A percentile compares a stretch with the other conserved stretches of the same genome.
Evolutionary conservation across 2,329 filamentous ascomycete species (phyloP).

Genomic region (Colletotrichum euphorbiae): DNA sequence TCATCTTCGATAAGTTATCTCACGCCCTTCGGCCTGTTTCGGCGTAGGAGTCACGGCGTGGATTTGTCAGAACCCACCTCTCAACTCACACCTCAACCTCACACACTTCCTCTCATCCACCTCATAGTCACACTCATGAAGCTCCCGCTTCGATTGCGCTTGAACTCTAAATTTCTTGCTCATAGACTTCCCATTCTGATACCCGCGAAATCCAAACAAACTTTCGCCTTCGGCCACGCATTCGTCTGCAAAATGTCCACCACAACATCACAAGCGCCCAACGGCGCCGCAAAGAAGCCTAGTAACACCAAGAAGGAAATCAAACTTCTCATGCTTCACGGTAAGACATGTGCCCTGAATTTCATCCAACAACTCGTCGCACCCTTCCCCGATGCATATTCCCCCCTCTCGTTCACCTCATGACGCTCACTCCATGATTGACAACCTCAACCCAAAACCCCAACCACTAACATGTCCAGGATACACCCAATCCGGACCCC

Average conservation of each 20-base stretch:
- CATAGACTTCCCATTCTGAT: neutral
- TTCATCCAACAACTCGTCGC: neutral
- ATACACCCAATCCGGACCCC: conserved; percentile 88
- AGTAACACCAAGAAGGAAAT: conserved; percentile 60
- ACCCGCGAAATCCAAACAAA: neutral
- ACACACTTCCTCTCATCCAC: neutral
- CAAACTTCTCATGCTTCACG: conserved; percentile 84
- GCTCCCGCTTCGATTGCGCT: neutral
- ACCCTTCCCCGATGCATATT: neutral
- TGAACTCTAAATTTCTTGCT: neutral
- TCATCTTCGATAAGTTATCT: neutral
- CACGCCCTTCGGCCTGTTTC: conserved; percentile 18
- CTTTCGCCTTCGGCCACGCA: neutral
- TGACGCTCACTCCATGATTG: neutral
- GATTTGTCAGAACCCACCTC: conserved; percentile 30
- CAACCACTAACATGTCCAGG: conserved; percentile 54
- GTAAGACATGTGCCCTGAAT: conserved; percentile 48
- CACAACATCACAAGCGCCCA: conserved; percentile 29
- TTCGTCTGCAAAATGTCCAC: conserved; percentile 28
- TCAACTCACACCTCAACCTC: neutral
- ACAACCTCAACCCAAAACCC: neutral
- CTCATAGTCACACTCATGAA: conserved; percentile 11
- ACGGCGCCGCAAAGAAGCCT: conserved; percentile 45
- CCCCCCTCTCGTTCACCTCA: too few relatives aligned
- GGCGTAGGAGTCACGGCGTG: conserved; percentile 32